Evolutionary conservation across 345 rosid species (phyloP).

Genomic region (Trapa bicornis): DNA sequence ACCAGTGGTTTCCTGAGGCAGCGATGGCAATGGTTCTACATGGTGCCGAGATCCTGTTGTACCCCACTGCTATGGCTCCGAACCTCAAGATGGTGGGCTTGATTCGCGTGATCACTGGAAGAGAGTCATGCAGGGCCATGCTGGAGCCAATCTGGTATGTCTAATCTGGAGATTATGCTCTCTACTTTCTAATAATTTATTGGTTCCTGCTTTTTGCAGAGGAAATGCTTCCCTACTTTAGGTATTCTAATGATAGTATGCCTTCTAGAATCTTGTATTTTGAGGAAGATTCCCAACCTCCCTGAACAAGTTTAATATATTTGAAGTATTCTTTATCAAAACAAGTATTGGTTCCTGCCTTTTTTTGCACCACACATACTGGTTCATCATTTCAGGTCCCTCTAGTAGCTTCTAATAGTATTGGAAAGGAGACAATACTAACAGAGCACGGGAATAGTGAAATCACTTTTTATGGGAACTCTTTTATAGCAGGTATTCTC

Average conservation of each 20-base stretch:
- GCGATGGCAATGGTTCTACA: slow-evolving; percentile 84
- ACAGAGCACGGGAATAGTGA: slow-evolving; percentile 76
- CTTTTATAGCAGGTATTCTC: slow-evolving; percentile 65
- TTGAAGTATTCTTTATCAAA: too few species aligned
- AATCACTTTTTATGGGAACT: slow-evolving; percentile 75
- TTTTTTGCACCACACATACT: background rate
- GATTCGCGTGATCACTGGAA: slow-evolving; percentile 91
- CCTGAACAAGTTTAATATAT: too few species aligned
- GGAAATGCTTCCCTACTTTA: too few species aligned
- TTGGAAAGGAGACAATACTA: slow-evolving; percentile 66
- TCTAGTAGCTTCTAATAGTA: slow-evolving; percentile 72
- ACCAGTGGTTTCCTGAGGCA: slow-evolving; percentile 94
- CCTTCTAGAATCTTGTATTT: too few species aligned
- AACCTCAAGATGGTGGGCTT: slow-evolving; percentile 86
- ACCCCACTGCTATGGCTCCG: slow-evolving; percentile 93
- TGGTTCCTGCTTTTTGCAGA: background rate
- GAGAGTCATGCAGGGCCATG: slow-evolving; percentile 96
- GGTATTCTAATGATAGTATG: too few species aligned
- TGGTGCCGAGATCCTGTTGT: slow-evolving; percentile 81
- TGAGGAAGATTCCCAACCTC: too few species aligned
- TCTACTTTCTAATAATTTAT: background rate
- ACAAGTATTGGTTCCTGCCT: background rate
- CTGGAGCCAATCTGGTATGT: slow-evolving; percentile 89
- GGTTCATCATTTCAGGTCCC: slow-evolving; percentile 38
- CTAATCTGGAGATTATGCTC: background rate